A percentile compares a stretch with the other conserved stretches of the same genome.
Conservation (phyloP, 768 basidiomycete species). For the Amanita inopinata region DNA sequence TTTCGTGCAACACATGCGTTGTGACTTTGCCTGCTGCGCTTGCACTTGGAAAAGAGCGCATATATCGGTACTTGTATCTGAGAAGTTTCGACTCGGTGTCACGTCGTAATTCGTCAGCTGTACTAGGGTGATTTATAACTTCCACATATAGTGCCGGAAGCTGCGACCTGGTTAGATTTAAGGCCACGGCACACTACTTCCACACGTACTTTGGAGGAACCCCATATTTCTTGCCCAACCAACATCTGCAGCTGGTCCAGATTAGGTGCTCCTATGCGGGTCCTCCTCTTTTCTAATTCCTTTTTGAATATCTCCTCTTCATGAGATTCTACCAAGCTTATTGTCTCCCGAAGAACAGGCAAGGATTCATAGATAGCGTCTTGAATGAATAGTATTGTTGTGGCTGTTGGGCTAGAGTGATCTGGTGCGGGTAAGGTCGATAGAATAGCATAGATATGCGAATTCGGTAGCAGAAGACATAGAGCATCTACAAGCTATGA, state of each 20-base stretch:
- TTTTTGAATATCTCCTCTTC: constrained; percentile 48
- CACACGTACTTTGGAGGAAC: constrained; percentile 43
- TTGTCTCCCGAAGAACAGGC: constrained; percentile 62
- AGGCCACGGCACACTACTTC: not conserved
- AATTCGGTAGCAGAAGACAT: constrained; percentile 64
- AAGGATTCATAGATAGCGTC: constrained; percentile 60
- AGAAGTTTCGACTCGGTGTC: constrained; percentile 69
- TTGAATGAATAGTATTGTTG: constrained; percentile 49
- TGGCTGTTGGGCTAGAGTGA: constrained; percentile 59
- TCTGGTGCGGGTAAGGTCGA: constrained; percentile 65
- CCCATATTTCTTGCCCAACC: constrained; percentile 57
- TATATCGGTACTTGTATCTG: constrained; percentile 46
- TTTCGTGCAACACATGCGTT: constrained; percentile 39
- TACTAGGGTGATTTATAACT: constrained; percentile 71
- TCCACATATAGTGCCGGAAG: constrained; percentile 68
- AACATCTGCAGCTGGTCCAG: constrained; percentile 51
- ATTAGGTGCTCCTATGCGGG: constrained; percentile 58
- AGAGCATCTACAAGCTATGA: constrained; percentile 59
- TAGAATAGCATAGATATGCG: constrained; percentile 51
- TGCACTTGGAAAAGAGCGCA: constrained; percentile 47
- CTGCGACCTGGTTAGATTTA: constrained; percentile 25
- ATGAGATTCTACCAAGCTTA: constrained; percentile 48
- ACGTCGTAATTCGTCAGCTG: constrained; percentile 73
- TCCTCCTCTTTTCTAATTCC: constrained; percentile 73
- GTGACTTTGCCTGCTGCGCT: constrained; percentile 30